Percentiles rank a stretch among this genome's conserved stretches.
Evolutionary conservation across 768 basidiomycete species (phyloP).

Genomic region (Ramaria sp.): DNA sequence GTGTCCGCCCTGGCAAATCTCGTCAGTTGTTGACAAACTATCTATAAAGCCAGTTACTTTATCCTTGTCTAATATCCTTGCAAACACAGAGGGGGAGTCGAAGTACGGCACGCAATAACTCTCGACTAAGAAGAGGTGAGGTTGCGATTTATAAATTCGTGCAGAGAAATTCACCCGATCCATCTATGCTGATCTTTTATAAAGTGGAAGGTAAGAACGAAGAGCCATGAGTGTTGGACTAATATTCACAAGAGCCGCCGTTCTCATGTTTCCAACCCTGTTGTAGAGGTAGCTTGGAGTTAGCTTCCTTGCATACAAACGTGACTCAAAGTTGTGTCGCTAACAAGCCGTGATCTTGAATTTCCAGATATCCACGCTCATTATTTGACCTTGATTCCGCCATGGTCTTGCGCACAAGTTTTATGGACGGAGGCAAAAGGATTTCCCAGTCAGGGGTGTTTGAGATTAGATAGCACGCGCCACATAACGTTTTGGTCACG

Average conservation of each 20-base stretch:
- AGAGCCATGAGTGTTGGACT: background rate
- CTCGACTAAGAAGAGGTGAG: slow-evolving; percentile 46
- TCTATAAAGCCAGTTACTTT: slow-evolving; percentile 28
- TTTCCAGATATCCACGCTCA: slow-evolving; percentile 59
- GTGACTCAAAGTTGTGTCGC: slow-evolving; percentile 15
- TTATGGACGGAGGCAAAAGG: background rate
- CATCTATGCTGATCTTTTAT: slow-evolving; percentile 59
- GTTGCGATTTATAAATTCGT: background rate
- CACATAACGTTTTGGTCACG: too few relatives aligned
- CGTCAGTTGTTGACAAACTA: slow-evolving; percentile 1
- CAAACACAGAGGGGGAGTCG: slow-evolving; percentile 88
- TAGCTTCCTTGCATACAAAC: background rate
- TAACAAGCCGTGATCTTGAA: slow-evolving; percentile 74
- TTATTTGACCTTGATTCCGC: background rate
- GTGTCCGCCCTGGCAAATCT: slow-evolving; percentile 57
- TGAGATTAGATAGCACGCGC: too few relatives aligned
- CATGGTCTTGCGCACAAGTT: background rate
- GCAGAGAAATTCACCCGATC: slow-evolving; percentile 42
- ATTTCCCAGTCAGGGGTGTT: too few relatives aligned
- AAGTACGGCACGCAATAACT: slow-evolving; percentile 90
- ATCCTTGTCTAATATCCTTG: slow-evolving; percentile 78
- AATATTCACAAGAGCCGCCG: slow-evolving; percentile 54
- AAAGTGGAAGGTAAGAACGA: background rate
- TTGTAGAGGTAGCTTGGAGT: slow-evolving; percentile 8
- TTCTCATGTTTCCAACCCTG: slow-evolving; percentile 77